Conservation (phyloP, 2,329 filamentous ascomycete species). For the Aspergillus fischeri region DNA sequence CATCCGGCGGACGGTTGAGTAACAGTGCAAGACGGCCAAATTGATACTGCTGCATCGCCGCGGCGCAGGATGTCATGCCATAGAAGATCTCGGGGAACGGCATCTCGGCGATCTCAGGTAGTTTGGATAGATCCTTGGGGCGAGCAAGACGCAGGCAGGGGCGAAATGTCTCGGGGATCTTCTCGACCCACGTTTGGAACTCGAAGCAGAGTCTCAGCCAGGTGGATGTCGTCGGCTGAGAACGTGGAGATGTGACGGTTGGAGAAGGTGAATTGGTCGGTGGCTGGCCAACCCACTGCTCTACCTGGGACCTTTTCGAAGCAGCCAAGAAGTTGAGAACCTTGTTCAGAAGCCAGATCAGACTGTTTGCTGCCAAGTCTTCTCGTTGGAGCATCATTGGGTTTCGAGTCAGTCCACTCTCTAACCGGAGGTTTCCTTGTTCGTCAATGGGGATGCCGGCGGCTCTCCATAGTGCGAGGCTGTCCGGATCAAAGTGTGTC, state of each 20-base stretch:
- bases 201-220: conserved; percentile 54
- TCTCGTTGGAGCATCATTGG: conserved; percentile 36
- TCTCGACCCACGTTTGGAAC: conserved; percentile 54
- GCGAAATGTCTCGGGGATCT: conserved; percentile 55
- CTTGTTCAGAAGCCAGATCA: conserved; percentile 61
- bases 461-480: conserved; percentile 57
- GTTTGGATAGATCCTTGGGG: conserved; percentile 27
- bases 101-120: conserved; percentile 27
- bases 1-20: conserved; percentile 57
- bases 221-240: conserved; percentile 43
- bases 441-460: conserved; percentile 55
- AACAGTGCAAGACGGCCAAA: conserved; percentile 60
- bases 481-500: conserved; percentile 55
- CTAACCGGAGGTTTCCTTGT: conserved; percentile 42
- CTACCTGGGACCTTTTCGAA: conserved; percentile 48
- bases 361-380: conserved; percentile 57
- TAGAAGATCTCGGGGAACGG: conserved; percentile 58
- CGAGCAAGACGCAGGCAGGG: conserved; percentile 49
- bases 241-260: conserved; percentile 27
- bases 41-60: conserved; percentile 62
- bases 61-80: conserved; percentile 57
- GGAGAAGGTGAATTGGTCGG: conserved; percentile 35
- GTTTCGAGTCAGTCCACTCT: conserved; percentile 18
- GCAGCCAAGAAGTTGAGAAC: conserved; percentile 60
- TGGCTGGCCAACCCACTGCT: conserved; percentile 29